Percentiles rank a stretch among this genome's conserved stretches.
These are phyloP conservation scores for Rhinocladiella similis DNA, from an alignment of 2,329 filamentous ascomycete genomes.

Conservation along the genomic window DNA sequence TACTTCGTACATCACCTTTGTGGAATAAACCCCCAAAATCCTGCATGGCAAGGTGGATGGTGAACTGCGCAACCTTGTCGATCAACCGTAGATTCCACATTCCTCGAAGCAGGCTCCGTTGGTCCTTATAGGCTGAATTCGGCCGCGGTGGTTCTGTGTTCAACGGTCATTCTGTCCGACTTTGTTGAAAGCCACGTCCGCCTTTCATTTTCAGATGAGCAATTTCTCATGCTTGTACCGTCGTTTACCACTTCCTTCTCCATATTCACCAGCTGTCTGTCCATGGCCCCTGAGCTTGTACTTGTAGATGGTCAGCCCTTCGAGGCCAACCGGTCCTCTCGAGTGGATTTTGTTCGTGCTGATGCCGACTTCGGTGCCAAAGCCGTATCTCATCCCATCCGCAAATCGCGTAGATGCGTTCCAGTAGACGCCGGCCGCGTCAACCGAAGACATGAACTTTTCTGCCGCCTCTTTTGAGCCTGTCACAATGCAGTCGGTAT, in stretches of 20 bases:
- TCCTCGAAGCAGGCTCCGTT: too few relatives aligned
- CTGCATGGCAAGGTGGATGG: too few relatives aligned
- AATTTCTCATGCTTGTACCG: slow-evolving; percentile 59
- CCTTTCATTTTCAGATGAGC: slow-evolving; percentile 30
- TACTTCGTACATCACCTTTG: too few relatives aligned
- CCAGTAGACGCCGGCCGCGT: slow-evolving; percentile 94
- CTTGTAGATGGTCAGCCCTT: slow-evolving; percentile 96
- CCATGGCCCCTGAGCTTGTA: slow-evolving; percentile 84
- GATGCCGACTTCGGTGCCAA: slow-evolving; percentile 97
- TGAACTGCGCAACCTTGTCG: too few relatives aligned
- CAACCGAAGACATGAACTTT: slow-evolving; percentile 79
- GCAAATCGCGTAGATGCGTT: slow-evolving; percentile 93
- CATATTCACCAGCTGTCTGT: slow-evolving; percentile 76
- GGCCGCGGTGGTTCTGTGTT: too few relatives aligned
- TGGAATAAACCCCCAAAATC: too few relatives aligned
- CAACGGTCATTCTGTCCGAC: too few relatives aligned
- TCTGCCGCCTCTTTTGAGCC: slow-evolving; percentile 67
- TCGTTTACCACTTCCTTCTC: slow-evolving; percentile 52
- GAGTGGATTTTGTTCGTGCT: slow-evolving; percentile 99
- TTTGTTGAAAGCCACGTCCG: too few relatives aligned
- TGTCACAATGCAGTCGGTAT: slow-evolving; percentile 91
- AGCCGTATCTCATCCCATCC: slow-evolving; percentile 95
- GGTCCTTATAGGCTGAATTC: too few relatives aligned
- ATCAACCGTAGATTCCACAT: too few relatives aligned
- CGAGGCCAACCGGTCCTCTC: slow-evolving; percentile 86